Evolutionary conservation across 2,329 filamentous ascomycete species (phyloP), one percentile per base, ranked within the genome.

Genomic region (Apiospora sp.): DNA sequence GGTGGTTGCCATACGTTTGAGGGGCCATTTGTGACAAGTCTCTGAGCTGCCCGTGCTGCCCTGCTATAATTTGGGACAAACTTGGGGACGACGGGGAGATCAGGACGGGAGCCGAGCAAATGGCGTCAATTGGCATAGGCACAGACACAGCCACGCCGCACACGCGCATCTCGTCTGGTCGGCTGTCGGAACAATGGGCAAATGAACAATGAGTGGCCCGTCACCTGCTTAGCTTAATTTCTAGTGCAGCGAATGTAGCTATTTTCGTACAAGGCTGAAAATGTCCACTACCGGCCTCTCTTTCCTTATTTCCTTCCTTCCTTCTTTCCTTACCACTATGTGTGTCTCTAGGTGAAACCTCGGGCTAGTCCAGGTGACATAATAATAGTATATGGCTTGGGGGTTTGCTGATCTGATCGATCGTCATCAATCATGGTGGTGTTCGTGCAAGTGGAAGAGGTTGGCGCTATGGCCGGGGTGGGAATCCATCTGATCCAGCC

Each of bases 221-320:
- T 49, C 46, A n/a, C 22, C 19, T 3, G 30, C 8, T 37, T 61
- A 61, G 30, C 54, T 61, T 30, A 3, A 16, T 27, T 34, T 30
- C 30, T 37, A 61, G 54, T 61, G 27, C 8, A 22, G 54, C 22
- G 16, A 61, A 30, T 37, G 19, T 64, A 24, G 22, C 58, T 64
- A 64, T 64, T 64, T 64, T 41, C 34, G 58, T 64, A 64, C 58
- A 64, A 41, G 58, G 58, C 58, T 64, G 58, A 64, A 8, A 34
- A 61, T 22, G 30, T 61, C 54, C 54, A 61, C 54, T 37, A 61
- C 12, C 27, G 54, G 30, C 27, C 14, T 37, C 22, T 37, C 13
- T 30, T 14, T 58, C 14, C 16, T n/a, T 49, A 4, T 6, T 49
- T 49, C 49, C 34, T 10, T 37, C 27, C n/a, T 41, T 48, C 46